phyloP scores from a whole-genome alignment of 371 early-diverging fungal genomes.

The Mucor lusitanicus region DNA sequence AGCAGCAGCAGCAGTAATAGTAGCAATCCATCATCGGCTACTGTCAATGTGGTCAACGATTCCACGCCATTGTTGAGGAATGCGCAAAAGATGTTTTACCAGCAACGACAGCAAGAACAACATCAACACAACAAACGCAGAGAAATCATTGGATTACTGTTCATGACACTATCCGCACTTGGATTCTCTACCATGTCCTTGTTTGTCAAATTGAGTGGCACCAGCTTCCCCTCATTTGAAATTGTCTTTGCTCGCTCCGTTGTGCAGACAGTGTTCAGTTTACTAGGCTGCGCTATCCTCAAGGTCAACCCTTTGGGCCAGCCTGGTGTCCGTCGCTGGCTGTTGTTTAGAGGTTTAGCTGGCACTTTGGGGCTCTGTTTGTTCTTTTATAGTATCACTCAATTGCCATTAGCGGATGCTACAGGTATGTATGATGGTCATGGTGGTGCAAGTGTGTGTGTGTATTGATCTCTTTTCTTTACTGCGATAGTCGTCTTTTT shows the following conservation, averaged over 20 bases:
- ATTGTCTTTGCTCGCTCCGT: constrained; percentile 74
- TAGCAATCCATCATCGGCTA: neutral
- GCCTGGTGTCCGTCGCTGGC: constrained; percentile 46
- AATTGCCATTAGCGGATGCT: constrained; percentile 74
- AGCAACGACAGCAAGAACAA: neutral
- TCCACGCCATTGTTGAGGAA: constrained; percentile 10
- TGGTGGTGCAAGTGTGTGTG: too few species aligned
- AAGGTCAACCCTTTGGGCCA: constrained; percentile 62
- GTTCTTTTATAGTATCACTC: constrained; percentile 73
- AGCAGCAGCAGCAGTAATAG: neutral
- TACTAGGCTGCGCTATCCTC: constrained; percentile 51
- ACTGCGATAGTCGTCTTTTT: constrained; percentile 65
- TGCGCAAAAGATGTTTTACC: neutral
- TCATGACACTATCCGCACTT: constrained; percentile 66
- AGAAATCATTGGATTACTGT: constrained; percentile 44
- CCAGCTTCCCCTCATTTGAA: constrained; percentile 61
- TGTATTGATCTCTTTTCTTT: neutral
- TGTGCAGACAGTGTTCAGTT: constrained; percentile 59
- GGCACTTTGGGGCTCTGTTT: constrained; percentile 69
- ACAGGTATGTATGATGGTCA: constrained; percentile 45
- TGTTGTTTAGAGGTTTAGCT: constrained; percentile 66
- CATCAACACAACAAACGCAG: constrained; percentile 6
- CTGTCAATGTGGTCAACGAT: constrained; percentile 1
- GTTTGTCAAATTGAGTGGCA: constrained; percentile 66
- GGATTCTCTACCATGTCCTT: constrained; percentile 74